These are phyloP conservation scores for Hanseniaspora clermontiae DNA, from an alignment of 805 yeast species.

Conservation along the genomic window DNA sequence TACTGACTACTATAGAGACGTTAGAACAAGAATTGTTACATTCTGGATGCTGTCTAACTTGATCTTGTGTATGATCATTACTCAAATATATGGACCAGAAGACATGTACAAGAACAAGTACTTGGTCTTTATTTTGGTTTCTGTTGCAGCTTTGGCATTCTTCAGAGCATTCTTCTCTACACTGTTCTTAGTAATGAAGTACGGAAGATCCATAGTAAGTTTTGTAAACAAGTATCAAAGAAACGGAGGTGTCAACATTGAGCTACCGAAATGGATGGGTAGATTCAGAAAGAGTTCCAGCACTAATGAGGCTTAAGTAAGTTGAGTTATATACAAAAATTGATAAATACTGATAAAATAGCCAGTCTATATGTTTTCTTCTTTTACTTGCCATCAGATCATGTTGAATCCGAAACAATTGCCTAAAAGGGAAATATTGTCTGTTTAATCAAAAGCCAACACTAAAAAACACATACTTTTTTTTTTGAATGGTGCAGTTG, in stretches of 20 bases:
- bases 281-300: constrained; percentile 4
- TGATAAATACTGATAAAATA: too few relatives aligned
- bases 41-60: constrained; percentile 82
- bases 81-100: constrained; percentile 65
- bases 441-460: too few relatives aligned
- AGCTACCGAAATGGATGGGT: constrained; percentile 5
- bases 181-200: constrained; percentile 42
- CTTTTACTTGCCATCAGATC: too few relatives aligned
- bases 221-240: constrained; percentile 31
- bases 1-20: constrained; percentile 88
- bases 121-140: constrained; percentile 76
- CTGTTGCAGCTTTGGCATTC: constrained; percentile 73
- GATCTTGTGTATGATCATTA: constrained; percentile 71
- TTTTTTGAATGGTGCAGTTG: background rate
- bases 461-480: background rate
- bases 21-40: constrained; percentile 89
- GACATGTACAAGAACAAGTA: constrained; percentile 59
- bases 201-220: constrained; percentile 31
- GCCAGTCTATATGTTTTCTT: too few relatives aligned
- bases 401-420: too few relatives aligned
- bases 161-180: constrained; percentile 76
- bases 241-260: constrained; percentile 19
- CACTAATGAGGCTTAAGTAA: background rate
- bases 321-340: background rate
- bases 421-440: too few relatives aligned